These are phyloP conservation scores for Salix viminalis DNA, from an alignment of 345 rosid genomes.

Conservation along the genomic window DNA sequence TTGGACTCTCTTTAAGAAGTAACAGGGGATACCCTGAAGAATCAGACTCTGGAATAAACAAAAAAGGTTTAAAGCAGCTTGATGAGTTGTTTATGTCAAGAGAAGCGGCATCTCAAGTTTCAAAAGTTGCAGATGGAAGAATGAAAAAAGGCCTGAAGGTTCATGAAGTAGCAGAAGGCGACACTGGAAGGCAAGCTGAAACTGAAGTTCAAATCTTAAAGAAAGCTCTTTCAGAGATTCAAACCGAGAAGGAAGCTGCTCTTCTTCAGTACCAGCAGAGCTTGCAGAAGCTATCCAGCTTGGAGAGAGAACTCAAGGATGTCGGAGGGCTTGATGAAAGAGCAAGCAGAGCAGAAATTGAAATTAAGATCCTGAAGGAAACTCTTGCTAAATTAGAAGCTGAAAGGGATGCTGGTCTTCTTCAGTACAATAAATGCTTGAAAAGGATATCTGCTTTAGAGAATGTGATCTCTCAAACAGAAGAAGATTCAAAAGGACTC, in stretches of 20 bases:
- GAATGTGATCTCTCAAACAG: conserved; percentile 11
- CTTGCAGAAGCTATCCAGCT: conserved; percentile 24
- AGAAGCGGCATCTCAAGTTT: conserved; percentile 8
- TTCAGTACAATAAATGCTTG: conserved; percentile 25
- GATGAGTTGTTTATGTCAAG: conserved; percentile 42
- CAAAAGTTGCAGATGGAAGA: conserved; percentile 25
- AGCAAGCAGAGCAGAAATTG: conserved; percentile 34
- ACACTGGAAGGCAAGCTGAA: conserved; percentile 10
- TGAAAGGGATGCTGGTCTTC: conserved; percentile 25
- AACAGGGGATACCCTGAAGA: conserved; percentile 33
- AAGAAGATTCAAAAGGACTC: conserved; percentile 42
- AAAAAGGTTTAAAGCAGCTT: conserved; percentile 65
- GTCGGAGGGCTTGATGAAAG: conserved; percentile 26
- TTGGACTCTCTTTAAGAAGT: conserved; percentile 27
- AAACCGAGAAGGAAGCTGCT: conserved; percentile 24
- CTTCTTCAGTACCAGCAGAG: conserved; percentile 26
- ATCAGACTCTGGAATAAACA: conserved; percentile 38
- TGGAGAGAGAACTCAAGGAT: conserved; percentile 28
- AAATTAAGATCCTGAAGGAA: conserved; percentile 26
- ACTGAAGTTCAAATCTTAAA: conserved; percentile 15
- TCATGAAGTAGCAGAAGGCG: conserved; percentile 13
- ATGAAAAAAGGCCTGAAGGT: conserved; percentile 17
- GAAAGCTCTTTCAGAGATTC: conserved; percentile 26
- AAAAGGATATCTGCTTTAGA: conserved; percentile 21
- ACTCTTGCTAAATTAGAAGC: conserved; percentile 25